A percentile compares a stretch with the other conserved stretches of the same genome.
phyloP scores from a whole-genome alignment of 306 rosid species.

The Trichosanthes cucumerina region DNA sequence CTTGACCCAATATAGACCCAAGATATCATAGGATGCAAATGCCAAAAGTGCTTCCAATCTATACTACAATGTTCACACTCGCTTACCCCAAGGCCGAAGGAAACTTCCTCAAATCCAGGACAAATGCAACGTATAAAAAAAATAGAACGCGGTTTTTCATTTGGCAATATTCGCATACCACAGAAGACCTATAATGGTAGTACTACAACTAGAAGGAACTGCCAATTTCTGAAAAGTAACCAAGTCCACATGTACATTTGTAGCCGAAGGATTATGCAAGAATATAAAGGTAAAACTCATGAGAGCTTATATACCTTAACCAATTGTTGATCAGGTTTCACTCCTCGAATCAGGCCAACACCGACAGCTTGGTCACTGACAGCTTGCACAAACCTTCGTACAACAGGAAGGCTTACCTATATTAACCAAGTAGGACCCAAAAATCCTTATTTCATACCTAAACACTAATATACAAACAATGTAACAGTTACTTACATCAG shows the following conservation, averaged over 20 bases:
- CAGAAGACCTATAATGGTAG: neutral
- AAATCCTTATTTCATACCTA: neutral
- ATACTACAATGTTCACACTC: neutral
- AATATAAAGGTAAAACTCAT: neutral
- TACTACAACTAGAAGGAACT: neutral
- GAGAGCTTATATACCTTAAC: constrained; percentile 45
- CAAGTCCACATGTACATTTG: neutral
- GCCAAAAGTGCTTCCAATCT: neutral
- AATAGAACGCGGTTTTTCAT: neutral
- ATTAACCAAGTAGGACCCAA: constrained; percentile 24
- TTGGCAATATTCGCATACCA: neutral
- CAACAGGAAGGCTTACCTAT: constrained; percentile 99
- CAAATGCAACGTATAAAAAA: neutral
- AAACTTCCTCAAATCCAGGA: neutral
- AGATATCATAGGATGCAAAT: neutral
- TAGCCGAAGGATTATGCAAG: neutral
- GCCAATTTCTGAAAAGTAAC: neutral
- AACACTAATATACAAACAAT: constrained; percentile 3
- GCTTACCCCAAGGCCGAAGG: neutral
- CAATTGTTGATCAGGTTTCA: constrained; percentile 89
- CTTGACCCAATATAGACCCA: neutral
- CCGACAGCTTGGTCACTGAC: constrained; percentile 93
- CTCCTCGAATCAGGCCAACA: constrained; percentile 75
- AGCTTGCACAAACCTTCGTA: constrained; percentile 86
- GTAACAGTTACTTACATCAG: constrained; percentile 51